Percentiles rank a stretch among this genome's conserved stretches.
phyloP scores from a whole-genome alignment of 2,329 filamentous ascomycete genomes.

The Cylindrodendrum hubeiense region DNA sequence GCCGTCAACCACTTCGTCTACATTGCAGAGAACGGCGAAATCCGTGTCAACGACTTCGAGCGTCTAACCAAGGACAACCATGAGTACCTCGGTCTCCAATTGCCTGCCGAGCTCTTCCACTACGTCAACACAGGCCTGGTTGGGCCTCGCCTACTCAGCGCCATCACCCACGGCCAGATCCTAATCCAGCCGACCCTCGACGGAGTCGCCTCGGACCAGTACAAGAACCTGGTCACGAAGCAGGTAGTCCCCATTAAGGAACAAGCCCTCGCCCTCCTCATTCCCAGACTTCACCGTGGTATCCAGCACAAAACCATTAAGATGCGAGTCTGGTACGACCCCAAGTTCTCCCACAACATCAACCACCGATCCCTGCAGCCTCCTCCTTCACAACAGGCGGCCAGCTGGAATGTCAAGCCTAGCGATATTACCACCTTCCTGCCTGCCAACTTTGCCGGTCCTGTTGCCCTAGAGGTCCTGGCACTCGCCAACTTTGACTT shows the following conservation, averaged over 20 bases:
- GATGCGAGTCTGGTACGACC: slow-evolving; percentile 87
- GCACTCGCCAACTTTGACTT: slow-evolving; percentile 79
- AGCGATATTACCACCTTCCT: slow-evolving; percentile 63
- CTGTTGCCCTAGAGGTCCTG: slow-evolving; percentile 70
- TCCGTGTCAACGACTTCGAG: slow-evolving; percentile 80
- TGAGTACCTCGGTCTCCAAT: slow-evolving; percentile 88
- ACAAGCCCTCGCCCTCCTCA: slow-evolving; percentile 81
- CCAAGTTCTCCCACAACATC: slow-evolving; percentile 75
- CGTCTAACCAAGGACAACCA: slow-evolving; percentile 86
- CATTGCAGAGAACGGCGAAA: slow-evolving; percentile 80
- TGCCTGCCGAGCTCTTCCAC: slow-evolving; percentile 90
- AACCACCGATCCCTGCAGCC: slow-evolving; percentile 66
- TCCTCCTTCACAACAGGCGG: slow-evolving; percentile 60
- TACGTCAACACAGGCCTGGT: slow-evolving; percentile 89
- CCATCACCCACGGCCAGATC: slow-evolving; percentile 84
- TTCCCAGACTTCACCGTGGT: slow-evolving; percentile 84
- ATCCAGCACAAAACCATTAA: slow-evolving; percentile 84
- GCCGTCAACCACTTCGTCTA: slow-evolving; percentile 90
- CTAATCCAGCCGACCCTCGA: slow-evolving; percentile 87
- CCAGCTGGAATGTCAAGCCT: slow-evolving; percentile 81
- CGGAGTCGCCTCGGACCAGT: slow-evolving; percentile 82
- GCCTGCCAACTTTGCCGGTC: slow-evolving; percentile 54
- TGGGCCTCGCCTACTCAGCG: slow-evolving; percentile 82
- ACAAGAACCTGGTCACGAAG: slow-evolving; percentile 81
- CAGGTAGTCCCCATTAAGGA: slow-evolving; percentile 82